These are phyloP conservation scores for Syncephalastrum contaminatum DNA, from an alignment of 371 early-diverging fungal genomes.

Conservation along the genomic window DNA sequence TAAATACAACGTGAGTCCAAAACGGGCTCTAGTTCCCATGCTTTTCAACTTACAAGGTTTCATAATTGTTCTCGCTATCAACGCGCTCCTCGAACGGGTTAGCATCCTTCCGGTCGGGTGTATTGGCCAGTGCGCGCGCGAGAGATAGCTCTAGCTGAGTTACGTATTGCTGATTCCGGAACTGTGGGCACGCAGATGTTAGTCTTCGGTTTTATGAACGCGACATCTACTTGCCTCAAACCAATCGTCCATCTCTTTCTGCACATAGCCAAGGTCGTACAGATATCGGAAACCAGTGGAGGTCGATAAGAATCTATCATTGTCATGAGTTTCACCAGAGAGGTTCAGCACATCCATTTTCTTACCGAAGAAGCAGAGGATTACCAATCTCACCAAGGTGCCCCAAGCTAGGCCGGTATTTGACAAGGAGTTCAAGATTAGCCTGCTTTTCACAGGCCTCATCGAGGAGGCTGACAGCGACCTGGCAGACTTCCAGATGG, in stretches of 20 bases:
- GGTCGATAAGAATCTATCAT: slow-evolving; percentile 61
- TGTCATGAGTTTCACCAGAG: no score
- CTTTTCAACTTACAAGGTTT: slow-evolving; percentile 29
- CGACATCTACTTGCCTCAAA: slow-evolving; percentile 56
- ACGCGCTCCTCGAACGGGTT: slow-evolving; percentile 53
- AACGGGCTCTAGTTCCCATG: neutral
- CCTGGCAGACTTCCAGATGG: slow-evolving; percentile 69
- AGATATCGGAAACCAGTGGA: slow-evolving; percentile 75
- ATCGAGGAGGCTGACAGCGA: slow-evolving; percentile 71
- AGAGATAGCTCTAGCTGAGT: slow-evolving; percentile 76
- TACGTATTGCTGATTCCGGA: slow-evolving; percentile 78
- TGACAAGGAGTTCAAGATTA: slow-evolving; percentile 68
- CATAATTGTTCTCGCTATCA: slow-evolving; percentile 49
- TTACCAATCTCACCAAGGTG: slow-evolving; percentile 74
- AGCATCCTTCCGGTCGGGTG: slow-evolving; percentile 37
- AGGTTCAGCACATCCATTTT: slow-evolving; percentile 1
- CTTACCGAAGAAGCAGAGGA: slow-evolving; percentile 63
- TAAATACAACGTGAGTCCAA: slow-evolving; percentile 8
- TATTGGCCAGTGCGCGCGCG: slow-evolving; percentile 58
- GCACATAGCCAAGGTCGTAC: slow-evolving; percentile 69
- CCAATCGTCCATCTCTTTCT: slow-evolving; percentile 83
- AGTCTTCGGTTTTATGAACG: neutral
- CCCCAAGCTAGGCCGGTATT: slow-evolving; percentile 70
- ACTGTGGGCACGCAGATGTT: slow-evolving; percentile 40
- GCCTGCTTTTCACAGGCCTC: slow-evolving; percentile 68